phyloP scores from a whole-genome alignment of 768 basidiomycete species.

The Tylopilus sp. region DNA sequence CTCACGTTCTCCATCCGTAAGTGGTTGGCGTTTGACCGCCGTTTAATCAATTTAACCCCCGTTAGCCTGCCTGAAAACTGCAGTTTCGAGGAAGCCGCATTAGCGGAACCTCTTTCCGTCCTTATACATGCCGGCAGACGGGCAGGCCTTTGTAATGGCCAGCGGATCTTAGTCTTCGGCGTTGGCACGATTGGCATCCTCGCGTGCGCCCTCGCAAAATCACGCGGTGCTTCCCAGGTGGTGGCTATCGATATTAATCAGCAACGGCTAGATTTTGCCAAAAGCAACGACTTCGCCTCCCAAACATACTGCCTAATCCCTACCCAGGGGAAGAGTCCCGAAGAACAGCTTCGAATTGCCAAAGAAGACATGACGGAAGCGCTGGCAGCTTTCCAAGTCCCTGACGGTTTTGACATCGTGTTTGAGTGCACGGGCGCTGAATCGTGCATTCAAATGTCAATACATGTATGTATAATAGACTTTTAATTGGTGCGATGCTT shows the following conservation, averaged over 20 bases:
- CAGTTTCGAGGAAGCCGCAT: conserved; percentile 76
- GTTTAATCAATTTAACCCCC: conserved; percentile 10
- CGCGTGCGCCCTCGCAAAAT: conserved; percentile 75
- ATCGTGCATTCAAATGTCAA: conserved; percentile 84
- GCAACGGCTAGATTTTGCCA: conserved; percentile 75
- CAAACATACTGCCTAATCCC: conserved; percentile 64
- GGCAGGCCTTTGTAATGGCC: conserved; percentile 43
- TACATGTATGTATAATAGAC: conserved; percentile 61
- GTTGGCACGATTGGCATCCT: conserved; percentile 93
- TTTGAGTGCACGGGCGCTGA: conserved; percentile 97
- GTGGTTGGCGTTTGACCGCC: conserved; percentile 29
- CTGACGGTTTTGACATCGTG: conserved; percentile 86
- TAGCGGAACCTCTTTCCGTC: conserved; percentile 94
- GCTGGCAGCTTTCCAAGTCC: conserved; percentile 52
- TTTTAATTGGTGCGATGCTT: conserved; percentile 12
- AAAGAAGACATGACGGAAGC: conserved; percentile 52
- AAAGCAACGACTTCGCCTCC: conserved; percentile 69
- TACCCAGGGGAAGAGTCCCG: conserved; percentile 46
- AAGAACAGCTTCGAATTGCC: conserved; percentile 58
- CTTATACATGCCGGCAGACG: conserved; percentile 63
- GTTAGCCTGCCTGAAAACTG: conserved; percentile 70
- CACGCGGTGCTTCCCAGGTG: conserved; percentile 65
- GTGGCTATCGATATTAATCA: conserved; percentile 86
- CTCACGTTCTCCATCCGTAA: conserved; percentile 81
- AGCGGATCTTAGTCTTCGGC: conserved; percentile 84